phyloP scores from a whole-genome alignment of 352 stramenopile genomes.

The Globisporangium takayamanum region DNA sequence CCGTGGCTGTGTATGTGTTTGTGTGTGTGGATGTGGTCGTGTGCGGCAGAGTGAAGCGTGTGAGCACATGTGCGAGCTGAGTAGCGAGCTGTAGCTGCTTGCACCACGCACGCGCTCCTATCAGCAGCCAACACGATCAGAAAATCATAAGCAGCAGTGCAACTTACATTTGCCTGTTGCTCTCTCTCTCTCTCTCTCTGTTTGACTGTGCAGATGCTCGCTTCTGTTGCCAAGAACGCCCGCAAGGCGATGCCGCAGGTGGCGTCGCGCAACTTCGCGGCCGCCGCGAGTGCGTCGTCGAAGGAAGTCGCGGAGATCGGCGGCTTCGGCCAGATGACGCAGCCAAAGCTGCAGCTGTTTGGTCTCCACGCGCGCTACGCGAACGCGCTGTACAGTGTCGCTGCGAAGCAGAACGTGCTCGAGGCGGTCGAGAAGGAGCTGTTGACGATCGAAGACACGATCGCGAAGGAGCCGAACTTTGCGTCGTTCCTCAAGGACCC shows the following conservation, averaged over 20 bases:
- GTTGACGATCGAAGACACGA: conserved; percentile 76
- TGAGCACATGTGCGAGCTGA: not conserved
- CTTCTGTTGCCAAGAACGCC: conserved; percentile 67
- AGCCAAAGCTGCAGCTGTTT: conserved; percentile 93
- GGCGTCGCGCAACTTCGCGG: conserved; percentile 32
- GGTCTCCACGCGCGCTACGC: conserved; percentile 95
- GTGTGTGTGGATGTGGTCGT: not conserved
- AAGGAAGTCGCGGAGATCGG: conserved; percentile 63
- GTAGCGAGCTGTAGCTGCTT: not conserved
- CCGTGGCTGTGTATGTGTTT: not conserved
- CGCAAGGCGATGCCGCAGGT: conserved; percentile 34
- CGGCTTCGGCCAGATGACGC: conserved; percentile 74
- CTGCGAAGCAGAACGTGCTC: conserved; percentile 82
- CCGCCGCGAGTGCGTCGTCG: conserved; percentile 19
- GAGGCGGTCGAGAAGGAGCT: conserved; percentile 86
- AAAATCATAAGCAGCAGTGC: no score
- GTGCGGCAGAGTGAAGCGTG: not conserved
- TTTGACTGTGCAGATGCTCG: conserved; percentile 38
- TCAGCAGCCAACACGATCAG: no score
- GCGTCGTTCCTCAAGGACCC: conserved; percentile 94
- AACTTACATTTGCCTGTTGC: no score
- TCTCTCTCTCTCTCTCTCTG: no score
- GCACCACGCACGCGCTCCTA: not conserved
- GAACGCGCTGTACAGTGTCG: conserved; percentile 95
- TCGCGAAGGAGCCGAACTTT: conserved; percentile 88